Conservation (phyloP, 140 eudicot genomes). For the Cichorium intybus region DNA sequence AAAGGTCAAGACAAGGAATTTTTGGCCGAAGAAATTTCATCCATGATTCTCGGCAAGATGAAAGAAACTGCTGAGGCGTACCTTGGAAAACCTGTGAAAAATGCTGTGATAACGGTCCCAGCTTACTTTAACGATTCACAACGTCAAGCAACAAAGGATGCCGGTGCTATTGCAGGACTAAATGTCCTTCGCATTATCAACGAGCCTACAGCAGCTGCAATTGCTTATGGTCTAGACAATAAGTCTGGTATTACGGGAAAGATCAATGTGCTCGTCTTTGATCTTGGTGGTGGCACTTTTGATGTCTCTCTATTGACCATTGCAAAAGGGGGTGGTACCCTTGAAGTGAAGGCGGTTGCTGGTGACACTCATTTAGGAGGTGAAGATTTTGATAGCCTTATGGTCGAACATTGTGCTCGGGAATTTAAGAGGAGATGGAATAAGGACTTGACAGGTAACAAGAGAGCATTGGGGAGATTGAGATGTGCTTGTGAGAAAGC, state of each 20-base stretch:
- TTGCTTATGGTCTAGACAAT: constrained; percentile 28
- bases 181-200: constrained; percentile 25
- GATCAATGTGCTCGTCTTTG: constrained; percentile 29
- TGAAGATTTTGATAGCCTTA: constrained; percentile 10
- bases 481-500: constrained; percentile 21
- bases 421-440: constrained; percentile 8
- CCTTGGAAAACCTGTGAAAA: constrained; percentile 26
- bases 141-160: constrained; percentile 40
- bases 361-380: constrained; percentile 19
- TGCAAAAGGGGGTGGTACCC: neutral
- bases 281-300: constrained; percentile 36
- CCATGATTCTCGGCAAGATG: constrained; percentile 36
- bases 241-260: constrained; percentile 19
- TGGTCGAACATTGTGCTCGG: constrained; percentile 9
- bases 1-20: constrained; percentile 31
- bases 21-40: constrained; percentile 32
- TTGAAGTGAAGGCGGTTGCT: constrained; percentile 15
- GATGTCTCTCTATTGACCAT: constrained; percentile 27
- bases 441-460: constrained; percentile 3
- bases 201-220: constrained; percentile 41
- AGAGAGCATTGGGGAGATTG: constrained; percentile 18
- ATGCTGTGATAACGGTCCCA: constrained; percentile 31
- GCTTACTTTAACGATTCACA: constrained; percentile 36
- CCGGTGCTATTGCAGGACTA: constrained; percentile 28
- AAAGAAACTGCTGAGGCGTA: constrained; percentile 34